Evolutionary conservation across 2,329 filamentous ascomycete species (phyloP).

Genomic region (Aureobasidium subglaciale): DNA sequence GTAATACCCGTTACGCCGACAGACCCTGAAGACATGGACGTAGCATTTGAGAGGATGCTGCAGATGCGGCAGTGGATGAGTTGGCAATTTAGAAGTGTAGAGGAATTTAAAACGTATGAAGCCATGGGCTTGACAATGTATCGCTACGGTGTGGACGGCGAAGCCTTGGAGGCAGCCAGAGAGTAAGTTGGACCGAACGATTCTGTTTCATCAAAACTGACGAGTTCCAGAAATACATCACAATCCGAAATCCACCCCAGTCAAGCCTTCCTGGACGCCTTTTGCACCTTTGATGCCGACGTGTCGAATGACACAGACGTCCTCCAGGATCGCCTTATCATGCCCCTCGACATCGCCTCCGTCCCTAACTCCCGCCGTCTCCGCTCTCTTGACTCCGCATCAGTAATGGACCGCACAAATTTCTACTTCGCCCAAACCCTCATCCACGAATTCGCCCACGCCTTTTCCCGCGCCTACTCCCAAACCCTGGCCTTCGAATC

Average conservation of each 20-base stretch:
- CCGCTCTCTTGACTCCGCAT: neutral
- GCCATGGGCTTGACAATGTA: no score
- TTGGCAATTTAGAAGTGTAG: neutral
- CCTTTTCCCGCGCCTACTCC: neutral
- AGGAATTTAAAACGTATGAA: no score
- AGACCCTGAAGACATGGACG: neutral
- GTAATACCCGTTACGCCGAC: neutral
- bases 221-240: accelerated
- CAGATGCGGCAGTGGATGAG: neutral
- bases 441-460: neutral
- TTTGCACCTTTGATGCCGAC: neutral
- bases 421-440: neutral
- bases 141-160: no score
- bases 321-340: neutral
- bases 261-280: neutral
- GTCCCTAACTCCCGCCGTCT: neutral
- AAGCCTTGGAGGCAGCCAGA: neutral
- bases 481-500: no score
- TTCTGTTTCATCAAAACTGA: neutral
- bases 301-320: neutral
- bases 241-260: neutral
- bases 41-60: neutral
- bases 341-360: neutral
- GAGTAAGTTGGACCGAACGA: neutral
- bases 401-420: neutral